Percentiles rank a stretch among this genome's conserved stretches.
Conservation (phyloP, 2,329 filamentous ascomycete species). For the Pseudogymnoascus pannorum region DNA sequence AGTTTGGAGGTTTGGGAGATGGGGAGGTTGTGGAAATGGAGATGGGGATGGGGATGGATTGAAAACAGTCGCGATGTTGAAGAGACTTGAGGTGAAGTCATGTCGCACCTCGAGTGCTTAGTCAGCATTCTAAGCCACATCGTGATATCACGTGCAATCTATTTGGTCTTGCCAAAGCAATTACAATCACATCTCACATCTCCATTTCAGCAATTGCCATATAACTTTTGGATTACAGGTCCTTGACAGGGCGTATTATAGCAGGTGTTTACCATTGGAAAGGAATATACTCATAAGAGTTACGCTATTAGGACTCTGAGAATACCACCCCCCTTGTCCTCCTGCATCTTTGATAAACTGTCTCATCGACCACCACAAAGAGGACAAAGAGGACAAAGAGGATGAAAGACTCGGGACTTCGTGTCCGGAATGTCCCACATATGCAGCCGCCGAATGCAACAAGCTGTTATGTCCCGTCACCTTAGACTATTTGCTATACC, state of each 20-base stretch:
- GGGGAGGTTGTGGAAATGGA: not conserved
- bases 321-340: not conserved
- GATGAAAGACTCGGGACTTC: not conserved
- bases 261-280: not conserved
- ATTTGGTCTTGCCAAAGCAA: not conserved
- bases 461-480: not conserved
- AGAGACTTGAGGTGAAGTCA: constrained; percentile 2
- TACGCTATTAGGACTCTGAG: not conserved
- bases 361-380: not conserved
- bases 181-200: not conserved
- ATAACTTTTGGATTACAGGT: not conserved
- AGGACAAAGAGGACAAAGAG: not conserved
- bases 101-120: not conserved
- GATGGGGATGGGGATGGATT: not conserved
- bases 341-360: not conserved
- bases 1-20: not conserved
- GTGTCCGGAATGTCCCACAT: not conserved
- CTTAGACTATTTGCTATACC: not conserved
- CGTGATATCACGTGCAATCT: not conserved
- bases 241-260: not conserved
- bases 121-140: not conserved
- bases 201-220: not conserved
- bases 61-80: not conserved
- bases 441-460: not conserved
- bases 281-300: not conserved